Conservation (phyloP, 768 basidiomycete genomes). For the Hypsizygus marmoreus region DNA sequence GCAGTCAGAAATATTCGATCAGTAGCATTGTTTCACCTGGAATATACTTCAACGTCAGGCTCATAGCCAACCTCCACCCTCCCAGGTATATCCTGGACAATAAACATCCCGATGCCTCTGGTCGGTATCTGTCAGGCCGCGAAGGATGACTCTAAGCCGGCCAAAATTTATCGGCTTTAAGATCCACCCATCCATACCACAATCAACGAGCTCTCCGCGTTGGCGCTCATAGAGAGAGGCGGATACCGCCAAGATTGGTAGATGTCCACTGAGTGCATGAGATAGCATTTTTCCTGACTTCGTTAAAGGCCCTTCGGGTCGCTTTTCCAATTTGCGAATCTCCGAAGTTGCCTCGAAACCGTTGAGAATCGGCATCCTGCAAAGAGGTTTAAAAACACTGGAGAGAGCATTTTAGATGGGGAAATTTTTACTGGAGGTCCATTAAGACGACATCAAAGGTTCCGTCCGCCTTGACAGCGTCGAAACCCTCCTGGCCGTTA, state of each 20-base stretch:
- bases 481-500: constrained; percentile 77
- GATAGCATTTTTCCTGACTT: no score
- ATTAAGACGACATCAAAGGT: constrained; percentile 76
- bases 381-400: neutral
- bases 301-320: constrained; percentile 12
- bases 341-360: constrained; percentile 69
- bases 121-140: constrained; percentile 54
- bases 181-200: constrained; percentile 81
- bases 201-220: constrained; percentile 48
- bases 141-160: constrained; percentile 57
- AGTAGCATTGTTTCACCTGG: no score
- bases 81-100: constrained; percentile 55
- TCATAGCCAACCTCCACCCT: constrained; percentile 69
- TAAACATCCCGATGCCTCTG: constrained; percentile 59
- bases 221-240: constrained; percentile 69
- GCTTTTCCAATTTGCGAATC: constrained; percentile 63
- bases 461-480: constrained; percentile 55
- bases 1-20: no score
- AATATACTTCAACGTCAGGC: no score
- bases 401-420: neutral
- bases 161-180: constrained; percentile 83
- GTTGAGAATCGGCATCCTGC: constrained; percentile 79
- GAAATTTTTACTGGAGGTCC: constrained; percentile 80
- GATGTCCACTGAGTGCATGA: constrained; percentile 55
- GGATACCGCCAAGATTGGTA: constrained; percentile 83